phyloP scores from a whole-genome alignment of 2,329 filamentous ascomycete species.

The Fusarium compactum region DNA sequence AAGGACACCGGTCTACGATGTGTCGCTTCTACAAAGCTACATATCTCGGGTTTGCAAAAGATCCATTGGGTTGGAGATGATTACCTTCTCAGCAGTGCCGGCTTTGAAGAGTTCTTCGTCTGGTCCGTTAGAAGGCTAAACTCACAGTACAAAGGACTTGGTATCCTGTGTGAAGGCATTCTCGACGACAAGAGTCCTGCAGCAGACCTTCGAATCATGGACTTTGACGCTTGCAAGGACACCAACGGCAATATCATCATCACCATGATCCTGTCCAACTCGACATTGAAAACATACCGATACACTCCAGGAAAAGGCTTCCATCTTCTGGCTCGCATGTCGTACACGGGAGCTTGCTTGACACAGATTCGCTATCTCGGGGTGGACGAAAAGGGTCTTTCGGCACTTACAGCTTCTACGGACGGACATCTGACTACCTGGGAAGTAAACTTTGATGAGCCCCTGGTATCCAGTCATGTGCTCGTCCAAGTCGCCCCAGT shows the following conservation, averaged over 20 bases:
- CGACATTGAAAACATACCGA: constrained; percentile 73
- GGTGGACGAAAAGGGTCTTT: constrained; percentile 45
- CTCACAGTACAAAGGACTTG: constrained; percentile 62
- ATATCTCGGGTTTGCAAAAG: constrained; percentile 86
- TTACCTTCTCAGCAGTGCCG: constrained; percentile 87
- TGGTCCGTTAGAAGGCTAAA: constrained; percentile 76
- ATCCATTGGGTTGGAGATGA: constrained; percentile 78
- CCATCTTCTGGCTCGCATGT: constrained; percentile 63
- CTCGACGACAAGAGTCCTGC: constrained; percentile 63
- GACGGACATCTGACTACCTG: constrained; percentile 75
- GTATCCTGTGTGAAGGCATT: constrained; percentile 67
- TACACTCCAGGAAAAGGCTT: constrained; percentile 61
- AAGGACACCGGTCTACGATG: constrained; percentile 55
- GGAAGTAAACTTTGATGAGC: constrained; percentile 38
- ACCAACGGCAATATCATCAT: constrained; percentile 64
- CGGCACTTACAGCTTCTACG: constrained; percentile 78
- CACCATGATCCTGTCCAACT: constrained; percentile 86
- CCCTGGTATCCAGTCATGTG: constrained; percentile 34
- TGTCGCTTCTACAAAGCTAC: constrained; percentile 76
- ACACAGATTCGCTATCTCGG: constrained; percentile 70
- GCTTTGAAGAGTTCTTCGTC: constrained; percentile 88
- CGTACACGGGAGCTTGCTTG: constrained; percentile 80
- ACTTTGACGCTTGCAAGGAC: constrained; percentile 71
- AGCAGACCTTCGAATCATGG: constrained; percentile 82
- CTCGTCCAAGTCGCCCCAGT: constrained; percentile 59